These are phyloP conservation scores for Senna tora DNA, from an alignment of 306 rosid species.

Conservation along the genomic window DNA sequence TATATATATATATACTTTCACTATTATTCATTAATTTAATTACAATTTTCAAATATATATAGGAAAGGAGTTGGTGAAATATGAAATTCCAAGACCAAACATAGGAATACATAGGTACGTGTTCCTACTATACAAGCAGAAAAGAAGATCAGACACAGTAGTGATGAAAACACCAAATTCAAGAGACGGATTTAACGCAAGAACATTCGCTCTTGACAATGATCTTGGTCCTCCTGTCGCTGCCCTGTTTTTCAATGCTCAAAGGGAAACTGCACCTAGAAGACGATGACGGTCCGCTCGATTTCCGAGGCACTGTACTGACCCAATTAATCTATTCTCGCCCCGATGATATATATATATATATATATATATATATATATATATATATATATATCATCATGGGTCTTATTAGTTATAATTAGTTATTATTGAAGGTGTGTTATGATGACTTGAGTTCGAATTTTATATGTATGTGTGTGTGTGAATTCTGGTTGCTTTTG, in stretches of 20 bases:
- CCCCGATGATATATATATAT: too few relatives aligned
- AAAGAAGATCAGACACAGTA: constrained; percentile 53
- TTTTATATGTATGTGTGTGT: too few relatives aligned
- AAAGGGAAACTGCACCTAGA: constrained; percentile 85
- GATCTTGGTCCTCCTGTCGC: constrained; percentile 84
- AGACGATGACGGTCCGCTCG: too few relatives aligned
- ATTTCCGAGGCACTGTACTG: too few relatives aligned
- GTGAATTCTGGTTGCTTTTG: too few relatives aligned
- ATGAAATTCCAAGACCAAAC: constrained; percentile 79
- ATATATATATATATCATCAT: too few relatives aligned
- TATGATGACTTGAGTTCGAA: too few relatives aligned
- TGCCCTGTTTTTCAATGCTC: constrained; percentile 88
- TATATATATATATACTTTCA: background rate
- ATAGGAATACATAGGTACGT: constrained; percentile 95
- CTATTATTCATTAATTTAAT: background rate
- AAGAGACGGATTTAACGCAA: constrained; percentile 64
- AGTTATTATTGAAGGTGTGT: too few relatives aligned
- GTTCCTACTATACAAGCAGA: constrained; percentile 79
- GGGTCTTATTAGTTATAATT: too few relatives aligned
- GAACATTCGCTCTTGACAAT: constrained; percentile 63
- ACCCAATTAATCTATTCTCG: too few relatives aligned
- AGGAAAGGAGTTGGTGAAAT: constrained; percentile 74
- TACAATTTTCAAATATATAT: too few relatives aligned
- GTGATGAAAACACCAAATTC: constrained; percentile 50
- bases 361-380: too few relatives aligned